Base-by-base conservation (phyloP, 163 green algal species). In the Picocystis sp. region DNA sequence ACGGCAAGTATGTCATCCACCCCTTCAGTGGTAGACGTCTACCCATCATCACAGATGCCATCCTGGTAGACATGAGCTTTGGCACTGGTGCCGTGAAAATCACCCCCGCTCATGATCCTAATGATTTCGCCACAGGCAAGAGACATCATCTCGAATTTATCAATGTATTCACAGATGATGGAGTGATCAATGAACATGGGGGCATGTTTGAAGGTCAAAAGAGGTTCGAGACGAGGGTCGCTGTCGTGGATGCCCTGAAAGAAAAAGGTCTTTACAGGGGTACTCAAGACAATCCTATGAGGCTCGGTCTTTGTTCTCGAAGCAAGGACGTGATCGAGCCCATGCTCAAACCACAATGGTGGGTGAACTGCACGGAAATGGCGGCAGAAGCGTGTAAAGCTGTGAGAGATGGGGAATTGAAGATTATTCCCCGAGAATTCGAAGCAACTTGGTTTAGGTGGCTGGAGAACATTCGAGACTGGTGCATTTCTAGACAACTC, bases 391-490 rank as follows among this genome's bases (percentile, higher is more conserved):
- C 69, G 3, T 81, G 71, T 42, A 65, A 64, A 17, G 89, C 82
- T 9, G 89, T 85, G 42, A 57, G 78, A 25, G 67, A 82, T 52
- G 80, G 79, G 22, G 52, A 58, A 9, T 73, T 98, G 55, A 66
- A 87, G 65, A 92, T 98, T 71, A 67, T 95, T 19, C 89, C 89
- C 12, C 35, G 56, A 21, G 69, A 81, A 2, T 78, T 74, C 52
- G 70, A 84, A 62, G 66, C 67, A 23, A 83, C 75, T 1, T 92
- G 80, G 80, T 81, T 82, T 69, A 76, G 81, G 73, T 76, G 68
- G 65, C 68, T 97, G 62, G 86, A 95, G 63, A 93, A 93, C 82
- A 95, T 97, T 67, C 74, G 88, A 55, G 88, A 97, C 75, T 98
- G 89, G 89, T 97, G 89, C 74, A 87, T 98, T 58, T 87, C 70